Conservation (phyloP, 2,329 filamentous ascomycete species). For the Bertia moriformis region DNA sequence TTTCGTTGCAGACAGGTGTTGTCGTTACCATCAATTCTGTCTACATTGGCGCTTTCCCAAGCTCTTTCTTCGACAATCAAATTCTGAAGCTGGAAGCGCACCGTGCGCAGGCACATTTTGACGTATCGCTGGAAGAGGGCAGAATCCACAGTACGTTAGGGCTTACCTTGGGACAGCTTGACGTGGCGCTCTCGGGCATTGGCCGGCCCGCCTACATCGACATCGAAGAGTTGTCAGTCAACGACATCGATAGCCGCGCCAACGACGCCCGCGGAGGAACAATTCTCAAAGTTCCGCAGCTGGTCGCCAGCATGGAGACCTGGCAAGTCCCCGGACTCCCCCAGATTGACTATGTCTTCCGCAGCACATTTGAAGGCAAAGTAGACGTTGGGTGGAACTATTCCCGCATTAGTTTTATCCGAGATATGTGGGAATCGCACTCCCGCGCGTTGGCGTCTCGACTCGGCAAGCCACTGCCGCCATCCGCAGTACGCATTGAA, state of each 20-base stretch:
- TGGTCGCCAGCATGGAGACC: conserved; percentile 88
- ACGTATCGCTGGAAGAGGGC: conserved; percentile 55
- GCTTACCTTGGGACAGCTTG: conserved; percentile 80
- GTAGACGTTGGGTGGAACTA: conserved; percentile 99
- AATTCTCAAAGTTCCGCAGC: conserved; percentile 83
- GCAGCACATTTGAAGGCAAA: conserved; percentile 85
- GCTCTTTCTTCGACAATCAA: conserved; percentile 81
- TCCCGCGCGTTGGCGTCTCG: conserved; percentile 66
- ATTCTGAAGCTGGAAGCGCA: conserved; percentile 87
- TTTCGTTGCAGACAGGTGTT: conserved; percentile 84
- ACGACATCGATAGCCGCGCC: conserved; percentile 70
- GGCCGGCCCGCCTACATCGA: conserved; percentile 52
- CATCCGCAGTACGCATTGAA: conserved; percentile 75
- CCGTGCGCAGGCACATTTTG: conserved; percentile 78
- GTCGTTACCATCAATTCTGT: conserved; percentile 77
- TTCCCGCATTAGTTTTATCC: conserved; percentile 87
- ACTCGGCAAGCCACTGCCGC: conserved; percentile 72
- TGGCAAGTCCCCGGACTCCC: conserved; percentile 71
- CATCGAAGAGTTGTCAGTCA: conserved; percentile 60
- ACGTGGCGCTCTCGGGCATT: conserved; percentile 74
- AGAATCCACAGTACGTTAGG: conserved; percentile 74
- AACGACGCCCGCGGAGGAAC: conserved; percentile 78
- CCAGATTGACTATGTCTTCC: conserved; percentile 90
- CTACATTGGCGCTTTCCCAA: conserved; percentile 80
- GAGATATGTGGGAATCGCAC: conserved; percentile 85